A percentile compares a stretch with the other conserved stretches of the same genome.
Conservation (phyloP, 1,139 yeast species). For the Nakaseomyces bracarensis region DNA sequence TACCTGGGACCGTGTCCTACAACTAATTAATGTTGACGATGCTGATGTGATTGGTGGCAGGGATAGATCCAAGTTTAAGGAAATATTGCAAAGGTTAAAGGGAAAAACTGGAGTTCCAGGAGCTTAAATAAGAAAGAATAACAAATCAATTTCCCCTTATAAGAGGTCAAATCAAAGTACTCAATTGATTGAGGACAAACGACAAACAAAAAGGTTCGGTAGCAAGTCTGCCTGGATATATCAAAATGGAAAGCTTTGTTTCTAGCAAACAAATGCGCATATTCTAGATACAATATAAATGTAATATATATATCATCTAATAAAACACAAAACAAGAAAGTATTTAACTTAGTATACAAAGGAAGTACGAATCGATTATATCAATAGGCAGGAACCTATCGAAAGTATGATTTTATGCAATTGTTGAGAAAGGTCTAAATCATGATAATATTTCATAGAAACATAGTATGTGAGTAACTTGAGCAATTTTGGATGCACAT, state of each 20-base stretch:
- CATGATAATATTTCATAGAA: conserved; percentile 4
- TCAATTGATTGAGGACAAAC: neutral
- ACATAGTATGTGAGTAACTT: conserved; percentile 1
- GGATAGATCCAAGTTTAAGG: conserved; percentile 68
- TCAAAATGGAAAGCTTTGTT: neutral
- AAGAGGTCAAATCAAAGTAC: neutral
- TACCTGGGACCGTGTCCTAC: conserved; percentile 78
- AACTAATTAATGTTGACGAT: conserved; percentile 41
- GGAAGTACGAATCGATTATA: too few species aligned
- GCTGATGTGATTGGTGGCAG: conserved; percentile 40
- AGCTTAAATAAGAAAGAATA: conserved; percentile 36
- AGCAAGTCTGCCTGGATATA: neutral
- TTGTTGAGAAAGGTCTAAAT: neutral
- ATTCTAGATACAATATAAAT: neutral
- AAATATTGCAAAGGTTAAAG: conserved; percentile 52
- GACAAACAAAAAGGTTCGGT: neutral
- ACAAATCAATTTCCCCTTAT: too few species aligned
- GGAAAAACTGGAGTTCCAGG: conserved; percentile 73
- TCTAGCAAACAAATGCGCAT: neutral
- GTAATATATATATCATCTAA: neutral
- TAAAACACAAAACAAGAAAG: neutral
- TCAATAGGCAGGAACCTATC: neutral
- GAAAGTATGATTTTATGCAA: conserved; percentile 1
- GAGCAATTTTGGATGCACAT: neutral
- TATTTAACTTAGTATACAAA: too few species aligned